Conservation (phyloP, 495 filamentous ascomycete species). For the Aspergillus ostianus region DNA sequence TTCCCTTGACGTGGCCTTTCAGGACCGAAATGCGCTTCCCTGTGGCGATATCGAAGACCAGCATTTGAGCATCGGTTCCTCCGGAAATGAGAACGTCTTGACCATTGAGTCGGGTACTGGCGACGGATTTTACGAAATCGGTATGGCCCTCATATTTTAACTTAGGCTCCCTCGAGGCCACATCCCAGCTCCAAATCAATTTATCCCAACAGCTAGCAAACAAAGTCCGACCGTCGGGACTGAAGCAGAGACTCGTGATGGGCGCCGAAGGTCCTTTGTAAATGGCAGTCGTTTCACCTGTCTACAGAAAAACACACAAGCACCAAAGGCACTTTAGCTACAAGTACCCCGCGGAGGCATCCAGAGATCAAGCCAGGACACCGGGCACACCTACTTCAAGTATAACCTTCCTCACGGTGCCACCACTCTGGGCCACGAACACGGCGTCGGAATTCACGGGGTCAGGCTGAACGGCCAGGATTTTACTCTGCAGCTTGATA, state of each 20-base stretch:
- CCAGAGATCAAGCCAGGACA: conserved; percentile 2
- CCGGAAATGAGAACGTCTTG: conserved; percentile 77
- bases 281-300: conserved; percentile 47
- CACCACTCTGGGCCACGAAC: conserved; percentile 80
- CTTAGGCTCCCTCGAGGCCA: conserved; percentile 48
- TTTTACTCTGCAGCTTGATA: conserved; percentile 77
- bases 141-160: conserved; percentile 72
- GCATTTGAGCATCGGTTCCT: conserved; percentile 79
- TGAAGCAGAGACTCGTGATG: conserved; percentile 72
- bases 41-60: conserved; percentile 73
- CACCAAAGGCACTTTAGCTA: conserved; percentile 10
- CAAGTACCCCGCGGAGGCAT: conserved; percentile 3
- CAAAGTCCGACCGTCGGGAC: conserved; percentile 56
- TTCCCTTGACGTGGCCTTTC: conserved; percentile 73
- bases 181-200: conserved; percentile 78
- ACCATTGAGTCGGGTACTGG: conserved; percentile 49
- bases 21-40: conserved; percentile 69
- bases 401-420: conserved; percentile 67
- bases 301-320: conserved; percentile 29
- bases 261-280: conserved; percentile 78
- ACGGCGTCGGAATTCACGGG: conserved; percentile 60
- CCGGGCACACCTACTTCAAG: conserved; percentile 67
- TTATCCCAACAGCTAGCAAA: conserved; percentile 96
- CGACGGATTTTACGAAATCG: conserved; percentile 85
- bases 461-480: conserved; percentile 72